Percentiles rank a stretch among this genome's conserved stretches.
phyloP scores from a whole-genome alignment of 1,139 yeast genomes.

The Schizosaccharomyces versatilis region DNA sequence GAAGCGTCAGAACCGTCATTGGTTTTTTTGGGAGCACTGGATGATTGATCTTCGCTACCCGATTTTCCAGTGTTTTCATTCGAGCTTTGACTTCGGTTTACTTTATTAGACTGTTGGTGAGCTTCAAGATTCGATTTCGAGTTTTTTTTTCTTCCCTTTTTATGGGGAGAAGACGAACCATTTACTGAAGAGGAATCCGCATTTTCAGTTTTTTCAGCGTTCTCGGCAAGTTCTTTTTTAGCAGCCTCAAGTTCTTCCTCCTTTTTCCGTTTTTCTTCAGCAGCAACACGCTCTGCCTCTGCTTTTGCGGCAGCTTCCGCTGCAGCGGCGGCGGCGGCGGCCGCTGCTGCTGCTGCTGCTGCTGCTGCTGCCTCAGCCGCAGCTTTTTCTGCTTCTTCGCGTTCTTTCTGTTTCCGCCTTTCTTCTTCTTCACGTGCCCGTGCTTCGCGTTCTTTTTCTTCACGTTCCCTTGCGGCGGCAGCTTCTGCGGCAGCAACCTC shows the following conservation, averaged over 20 bases:
- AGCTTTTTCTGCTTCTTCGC: background rate
- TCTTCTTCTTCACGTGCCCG: background rate
- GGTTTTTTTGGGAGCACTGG: background rate
- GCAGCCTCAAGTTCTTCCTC: no score
- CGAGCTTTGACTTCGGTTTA: no score
- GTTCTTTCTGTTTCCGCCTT: background rate
- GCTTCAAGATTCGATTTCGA: no score
- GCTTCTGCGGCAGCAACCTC: constrained; percentile 1
- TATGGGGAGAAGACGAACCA: no score
- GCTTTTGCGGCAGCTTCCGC: background rate
- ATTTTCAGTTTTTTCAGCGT: no score
- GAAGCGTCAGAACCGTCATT: background rate
- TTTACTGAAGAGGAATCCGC: no score
- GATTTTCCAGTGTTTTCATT: no score
- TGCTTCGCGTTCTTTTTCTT: background rate
- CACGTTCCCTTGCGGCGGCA: background rate
- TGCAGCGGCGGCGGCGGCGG: background rate
- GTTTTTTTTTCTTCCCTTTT: no score
- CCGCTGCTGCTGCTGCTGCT: background rate
- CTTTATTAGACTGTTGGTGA: no score
- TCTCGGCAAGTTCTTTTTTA: no score
- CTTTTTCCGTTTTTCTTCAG: no score
- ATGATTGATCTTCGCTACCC: background rate
- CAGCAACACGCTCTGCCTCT: background rate
- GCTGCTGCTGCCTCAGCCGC: background rate